Evolutionary conservation across 1,139 yeast species (phyloP).

Genomic region (Sugiyamaella japonica): DNA sequence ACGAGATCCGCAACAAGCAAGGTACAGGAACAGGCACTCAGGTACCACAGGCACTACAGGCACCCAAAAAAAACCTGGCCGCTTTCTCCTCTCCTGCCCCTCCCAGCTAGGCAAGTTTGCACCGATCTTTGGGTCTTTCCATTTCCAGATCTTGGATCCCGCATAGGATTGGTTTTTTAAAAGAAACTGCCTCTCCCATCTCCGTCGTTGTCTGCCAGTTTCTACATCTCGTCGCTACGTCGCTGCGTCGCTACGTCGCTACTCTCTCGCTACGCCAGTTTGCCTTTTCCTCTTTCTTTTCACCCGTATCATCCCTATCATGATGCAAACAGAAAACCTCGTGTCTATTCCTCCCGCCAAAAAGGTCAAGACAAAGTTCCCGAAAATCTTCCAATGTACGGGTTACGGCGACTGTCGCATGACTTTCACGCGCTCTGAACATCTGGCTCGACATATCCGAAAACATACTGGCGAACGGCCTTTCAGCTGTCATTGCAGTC

Average conservation of each 20-base stretch:
- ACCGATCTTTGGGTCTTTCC: too few species aligned
- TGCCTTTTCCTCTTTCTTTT: background rate
- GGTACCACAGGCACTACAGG: background rate
- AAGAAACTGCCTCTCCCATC: too few species aligned
- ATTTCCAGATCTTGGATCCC: too few species aligned
- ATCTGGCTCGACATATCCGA: constrained; percentile 86
- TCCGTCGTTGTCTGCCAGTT: too few species aligned
- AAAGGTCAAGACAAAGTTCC: constrained; percentile 37
- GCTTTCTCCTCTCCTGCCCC: too few species aligned
- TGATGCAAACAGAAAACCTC: constrained; percentile 16
- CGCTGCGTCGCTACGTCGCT: too few species aligned
- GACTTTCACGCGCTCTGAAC: constrained; percentile 89
- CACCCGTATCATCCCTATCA: background rate
- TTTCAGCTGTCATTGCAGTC: constrained; percentile 81
- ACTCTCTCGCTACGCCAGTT: too few species aligned
- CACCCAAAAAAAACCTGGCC: too few species aligned
- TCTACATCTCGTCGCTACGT: too few species aligned
- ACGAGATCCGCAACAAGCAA: background rate
- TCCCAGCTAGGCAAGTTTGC: too few species aligned
- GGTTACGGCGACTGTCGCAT: constrained; percentile 86
- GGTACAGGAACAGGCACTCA: background rate
- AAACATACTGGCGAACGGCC: constrained; percentile 97
- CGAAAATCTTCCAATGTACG: constrained; percentile 71
- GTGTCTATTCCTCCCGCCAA: constrained; percentile 7
- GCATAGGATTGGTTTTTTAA: background rate